Conservation (phyloP, 441 rosid genomes). For the Macaranga tanarius region DNA sequence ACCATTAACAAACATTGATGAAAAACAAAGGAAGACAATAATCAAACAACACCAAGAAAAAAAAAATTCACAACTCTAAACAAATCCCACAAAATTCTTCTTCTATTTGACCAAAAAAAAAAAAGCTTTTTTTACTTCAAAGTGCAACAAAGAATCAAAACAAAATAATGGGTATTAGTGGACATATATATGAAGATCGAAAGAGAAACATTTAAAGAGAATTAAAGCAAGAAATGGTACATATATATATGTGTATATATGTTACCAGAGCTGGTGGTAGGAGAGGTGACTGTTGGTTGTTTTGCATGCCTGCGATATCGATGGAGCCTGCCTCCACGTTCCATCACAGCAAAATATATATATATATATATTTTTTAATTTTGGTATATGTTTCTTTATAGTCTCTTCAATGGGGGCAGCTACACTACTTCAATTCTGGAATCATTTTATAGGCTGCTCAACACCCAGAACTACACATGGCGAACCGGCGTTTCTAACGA, state of each 20-base stretch:
- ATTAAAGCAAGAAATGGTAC: not conserved
- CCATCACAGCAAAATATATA: not conserved
- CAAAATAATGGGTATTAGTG: too few relatives aligned
- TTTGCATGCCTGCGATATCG: constrained; percentile 27
- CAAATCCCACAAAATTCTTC: too few relatives aligned
- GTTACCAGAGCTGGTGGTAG: not conserved
- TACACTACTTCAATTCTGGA: not conserved
- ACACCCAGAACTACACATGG: not conserved
- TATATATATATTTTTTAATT: not conserved
- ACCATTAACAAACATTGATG: not conserved
- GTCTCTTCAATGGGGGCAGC: constrained; percentile 8
- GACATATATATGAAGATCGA: too few relatives aligned
- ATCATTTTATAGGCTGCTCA: constrained; percentile 12
- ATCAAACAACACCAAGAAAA: too few relatives aligned
- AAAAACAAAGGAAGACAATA: not conserved
- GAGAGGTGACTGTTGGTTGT: not conserved
- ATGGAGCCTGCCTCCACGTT: constrained; percentile 26
- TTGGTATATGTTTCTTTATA: not conserved
- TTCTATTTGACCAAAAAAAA: too few relatives aligned
- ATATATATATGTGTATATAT: too few relatives aligned
- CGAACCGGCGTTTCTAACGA: constrained; percentile 9
- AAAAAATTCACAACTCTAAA: too few relatives aligned
- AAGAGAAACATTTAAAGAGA: not conserved
- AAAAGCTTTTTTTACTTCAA: too few relatives aligned
- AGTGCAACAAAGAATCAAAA: too few relatives aligned